Base-by-base conservation (phyloP, 78 protist species). In the Anaeramoeba ignava region DNA sequence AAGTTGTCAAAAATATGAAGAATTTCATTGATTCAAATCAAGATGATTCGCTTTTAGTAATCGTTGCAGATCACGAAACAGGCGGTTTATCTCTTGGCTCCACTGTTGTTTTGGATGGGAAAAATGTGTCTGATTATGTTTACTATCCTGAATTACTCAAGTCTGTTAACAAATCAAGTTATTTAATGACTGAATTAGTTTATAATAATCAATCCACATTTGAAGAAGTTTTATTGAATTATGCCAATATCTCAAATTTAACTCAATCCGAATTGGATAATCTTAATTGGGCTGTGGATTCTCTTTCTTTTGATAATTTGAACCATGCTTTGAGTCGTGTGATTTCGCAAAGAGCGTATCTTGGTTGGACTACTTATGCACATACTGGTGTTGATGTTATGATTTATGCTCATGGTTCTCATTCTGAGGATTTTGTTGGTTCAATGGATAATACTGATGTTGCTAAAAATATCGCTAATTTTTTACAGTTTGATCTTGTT, bases 61-160 rank as follows among this genome's bases (percentile, higher is more conserved):
- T 83, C 0, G 83, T 85, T 0, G 87, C 93, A 0, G 94, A 91
- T 42, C 94, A 91, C 82, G 94, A 91, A 39, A 91, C 94, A 0
- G 94, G 94, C 39, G 94, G 94, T 33, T 3, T 87, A 37, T 3
- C 82, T 33, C 27, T 87, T 17, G 89, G 85, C 83, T n/a, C 81
- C 17, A 27, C 41, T 17, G 80, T 27, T 3, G 17, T n/a, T 78
- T 42, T 80, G 33, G 41, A 41, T 3, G n/a, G n/a, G n/a, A n/a
- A n/a, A n/a, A n/a, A n/a, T n/a, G n/a, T n/a, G n/a, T n/a, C n/a
- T n/a, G 81, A 33, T 23, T 84, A 84, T 78, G 3, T 1, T 40
- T 81, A 78, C 79, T 81, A 81, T 78, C 83, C 83, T 34, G 83
- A 1, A 33, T 27, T 79, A 23, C 0, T 79, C 27, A 0, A n/a